These are phyloP conservation scores for Backusella sp. DNA, from an alignment of 192 early-diverging fungal genomes.

Conservation along the genomic window DNA sequence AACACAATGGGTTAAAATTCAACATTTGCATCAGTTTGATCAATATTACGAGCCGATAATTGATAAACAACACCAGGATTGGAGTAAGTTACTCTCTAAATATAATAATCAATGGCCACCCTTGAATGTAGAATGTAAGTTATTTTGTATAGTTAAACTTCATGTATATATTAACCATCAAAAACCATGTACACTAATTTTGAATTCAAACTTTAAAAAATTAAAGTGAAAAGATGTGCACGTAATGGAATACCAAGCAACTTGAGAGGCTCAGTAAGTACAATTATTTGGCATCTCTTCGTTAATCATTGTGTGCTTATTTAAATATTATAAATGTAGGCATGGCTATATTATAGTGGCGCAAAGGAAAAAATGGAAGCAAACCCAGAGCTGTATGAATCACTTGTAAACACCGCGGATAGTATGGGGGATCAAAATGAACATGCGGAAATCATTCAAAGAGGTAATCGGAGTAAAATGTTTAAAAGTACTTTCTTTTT, in stretches of 20 bases:
- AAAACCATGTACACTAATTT: not conserved
- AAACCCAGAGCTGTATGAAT: conserved; percentile 56
- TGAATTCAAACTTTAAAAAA: not conserved
- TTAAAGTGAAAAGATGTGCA: conserved; percentile 61
- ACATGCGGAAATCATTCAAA: conserved; percentile 65
- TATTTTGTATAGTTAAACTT: not conserved
- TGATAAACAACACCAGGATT: conserved; percentile 43
- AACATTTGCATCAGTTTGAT: conserved; percentile 52
- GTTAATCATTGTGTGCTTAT: not conserved
- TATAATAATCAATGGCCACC: conserved; percentile 42
- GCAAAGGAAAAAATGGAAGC: conserved; percentile 54
- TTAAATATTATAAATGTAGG: conserved; percentile 33
- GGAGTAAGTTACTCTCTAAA: conserved; percentile 44
- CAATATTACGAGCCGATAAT: conserved; percentile 45
- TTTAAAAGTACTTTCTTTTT: not conserved
- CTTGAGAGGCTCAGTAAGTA: conserved; percentile 54
- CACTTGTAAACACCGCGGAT: conserved; percentile 44
- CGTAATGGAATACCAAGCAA: conserved; percentile 72
- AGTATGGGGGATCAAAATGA: conserved; percentile 57
- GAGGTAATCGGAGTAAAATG: conserved; percentile 39
- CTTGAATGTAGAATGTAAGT: conserved; percentile 40
- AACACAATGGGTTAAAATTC: conserved; percentile 46
- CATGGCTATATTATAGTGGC: conserved; percentile 68
- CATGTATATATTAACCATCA: not conserved
- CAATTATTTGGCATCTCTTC: conserved; percentile 2